Evolutionary conservation across 225 moss, liverwort and hornwort genomes (phyloP).

Genomic region (Marchantia paleacea): DNA sequence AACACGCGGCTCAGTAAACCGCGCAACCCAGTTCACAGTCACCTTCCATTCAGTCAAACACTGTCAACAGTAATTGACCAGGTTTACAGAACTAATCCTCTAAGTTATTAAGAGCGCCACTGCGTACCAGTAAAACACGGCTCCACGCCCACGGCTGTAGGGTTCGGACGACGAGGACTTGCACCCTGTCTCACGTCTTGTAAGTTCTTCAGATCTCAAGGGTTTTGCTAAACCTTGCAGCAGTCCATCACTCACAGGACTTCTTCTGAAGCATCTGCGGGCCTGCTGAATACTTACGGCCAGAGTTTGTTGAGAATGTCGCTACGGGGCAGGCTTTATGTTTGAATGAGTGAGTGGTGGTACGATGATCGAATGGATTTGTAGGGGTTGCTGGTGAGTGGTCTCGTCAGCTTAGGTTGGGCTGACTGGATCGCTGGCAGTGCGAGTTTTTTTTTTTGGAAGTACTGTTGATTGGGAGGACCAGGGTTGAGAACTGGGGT

Average conservation of each 20-base stretch:
- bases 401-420: not conserved
- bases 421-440: not conserved
- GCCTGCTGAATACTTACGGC: no score
- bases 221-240: conserved; percentile 19
- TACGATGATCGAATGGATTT: not conserved
- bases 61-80: no score
- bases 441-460: no score
- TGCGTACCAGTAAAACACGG: no score
- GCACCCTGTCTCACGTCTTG: not conserved
- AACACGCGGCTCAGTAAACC: no score
- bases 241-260: no score
- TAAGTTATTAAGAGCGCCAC: no score
- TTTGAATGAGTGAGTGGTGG: not conserved
- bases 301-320: not conserved
- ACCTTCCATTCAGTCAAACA: no score
- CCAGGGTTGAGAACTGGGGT: not conserved
- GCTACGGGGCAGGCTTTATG: not conserved
- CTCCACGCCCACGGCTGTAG: no score
- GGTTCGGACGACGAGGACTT: not conserved
- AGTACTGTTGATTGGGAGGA: not conserved
- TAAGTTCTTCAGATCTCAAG: conserved; percentile 17
- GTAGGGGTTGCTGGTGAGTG: not conserved
- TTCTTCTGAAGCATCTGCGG: no score
- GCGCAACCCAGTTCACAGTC: no score
- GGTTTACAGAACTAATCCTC: no score